A percentile compares a stretch with the other conserved stretches of the same genome.
These are phyloP conservation scores for Cladosporium phlei DNA, from an alignment of 2,329 filamentous ascomycete species.

Conservation along the genomic window DNA sequence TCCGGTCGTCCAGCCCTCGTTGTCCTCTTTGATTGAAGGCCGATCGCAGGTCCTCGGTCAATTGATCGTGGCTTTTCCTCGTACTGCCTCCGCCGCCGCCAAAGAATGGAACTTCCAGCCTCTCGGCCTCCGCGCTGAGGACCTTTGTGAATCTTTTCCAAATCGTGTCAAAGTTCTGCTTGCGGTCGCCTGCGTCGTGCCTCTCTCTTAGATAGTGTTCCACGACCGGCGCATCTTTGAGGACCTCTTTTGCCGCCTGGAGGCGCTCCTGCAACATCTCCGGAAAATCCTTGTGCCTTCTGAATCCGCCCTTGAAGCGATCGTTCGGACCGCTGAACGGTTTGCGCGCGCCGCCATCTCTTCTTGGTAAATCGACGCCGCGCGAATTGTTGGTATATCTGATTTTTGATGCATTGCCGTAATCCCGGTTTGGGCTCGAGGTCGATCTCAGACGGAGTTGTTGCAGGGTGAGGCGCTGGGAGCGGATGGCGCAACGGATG, in stretches of 20 bases:
- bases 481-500: constrained; percentile 38
- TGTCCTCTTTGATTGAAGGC: constrained; percentile 19
- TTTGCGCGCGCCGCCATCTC: not conserved
- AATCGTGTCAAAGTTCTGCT: constrained; percentile 21
- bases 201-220: constrained; percentile 27
- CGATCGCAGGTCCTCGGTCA: constrained; percentile 10
- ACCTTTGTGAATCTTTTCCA: constrained; percentile 24
- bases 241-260: constrained; percentile 22
- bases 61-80: not conserved
- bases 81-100: not conserved
- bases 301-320: not conserved
- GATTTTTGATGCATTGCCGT: not conserved
- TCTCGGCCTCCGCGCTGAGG: not conserved
- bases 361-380: not conserved
- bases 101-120: not conserved
- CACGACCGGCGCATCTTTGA: constrained; percentile 30
- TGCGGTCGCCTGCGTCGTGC: constrained; percentile 13
- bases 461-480: constrained; percentile 24
- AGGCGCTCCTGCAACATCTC: constrained; percentile 24
- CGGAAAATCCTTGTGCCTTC: constrained; percentile 15
- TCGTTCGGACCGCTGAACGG: not conserved
- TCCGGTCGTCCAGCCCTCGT: constrained; percentile 27
- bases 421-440: not conserved
- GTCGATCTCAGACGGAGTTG: constrained; percentile 26
- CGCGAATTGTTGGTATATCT: not conserved